Percentiles rank a stretch among this genome's conserved stretches.
These are phyloP conservation scores for Rhynchosporium graminicola DNA, from an alignment of 2,329 filamentous ascomycete genomes.

Conservation along the genomic window DNA sequence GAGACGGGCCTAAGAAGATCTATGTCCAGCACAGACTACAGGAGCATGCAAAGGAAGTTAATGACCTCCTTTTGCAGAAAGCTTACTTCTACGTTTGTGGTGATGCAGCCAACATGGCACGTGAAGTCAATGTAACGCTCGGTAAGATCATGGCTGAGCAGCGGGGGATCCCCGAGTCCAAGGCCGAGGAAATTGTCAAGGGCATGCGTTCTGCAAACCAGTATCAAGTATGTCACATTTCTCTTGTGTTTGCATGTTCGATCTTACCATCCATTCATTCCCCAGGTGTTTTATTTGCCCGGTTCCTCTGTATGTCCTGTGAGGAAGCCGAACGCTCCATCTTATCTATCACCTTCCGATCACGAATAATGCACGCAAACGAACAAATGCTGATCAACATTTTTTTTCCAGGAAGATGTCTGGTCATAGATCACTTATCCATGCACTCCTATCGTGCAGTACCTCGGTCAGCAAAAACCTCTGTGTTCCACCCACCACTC, in stretches of 20 bases:
- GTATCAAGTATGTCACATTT: conserved; percentile 71
- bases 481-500: not conserved
- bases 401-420: conserved; percentile 18
- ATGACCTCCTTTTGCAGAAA: conserved; percentile 80
- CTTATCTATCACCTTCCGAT: conserved; percentile 1
- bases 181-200: conserved; percentile 96
- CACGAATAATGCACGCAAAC: conserved; percentile 1
- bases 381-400: conserved; percentile 17
- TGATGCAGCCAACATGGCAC: conserved; percentile 95
- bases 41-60: conserved; percentile 80
- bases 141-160: conserved; percentile 84
- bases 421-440: conserved; percentile 17
- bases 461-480: not conserved
- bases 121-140: conserved; percentile 87
- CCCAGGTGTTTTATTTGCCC: not conserved
- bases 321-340: not conserved
- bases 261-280: not conserved
- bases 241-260: not conserved
- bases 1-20: conserved; percentile 82
- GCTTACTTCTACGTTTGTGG: conserved; percentile 98
- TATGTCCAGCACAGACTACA: conserved; percentile 94
- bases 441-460: not conserved
- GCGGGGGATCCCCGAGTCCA: conserved; percentile 77
- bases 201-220: conserved; percentile 92
- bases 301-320: conserved; percentile 12